Evolutionary conservation across 177 flowering plant genomes (phyloP).

Genomic region (Vitis hybrid): DNA sequence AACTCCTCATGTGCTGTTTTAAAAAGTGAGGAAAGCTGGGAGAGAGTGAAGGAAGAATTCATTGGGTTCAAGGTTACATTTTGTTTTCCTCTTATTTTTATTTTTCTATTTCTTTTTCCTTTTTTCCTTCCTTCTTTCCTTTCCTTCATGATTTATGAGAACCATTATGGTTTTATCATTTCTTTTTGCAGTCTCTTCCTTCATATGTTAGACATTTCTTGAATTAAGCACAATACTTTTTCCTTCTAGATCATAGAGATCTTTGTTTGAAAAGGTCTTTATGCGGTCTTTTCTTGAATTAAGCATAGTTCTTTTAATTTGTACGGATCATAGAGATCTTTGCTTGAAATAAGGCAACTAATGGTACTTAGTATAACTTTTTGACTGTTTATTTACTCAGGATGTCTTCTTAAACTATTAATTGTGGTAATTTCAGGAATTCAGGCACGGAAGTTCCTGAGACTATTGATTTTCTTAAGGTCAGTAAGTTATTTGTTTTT

Average conservation of each 20-base stretch:
- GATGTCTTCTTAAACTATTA: neutral
- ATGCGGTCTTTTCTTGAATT: neutral
- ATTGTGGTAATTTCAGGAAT: constrained; percentile 50
- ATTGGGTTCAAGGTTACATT: too few relatives aligned
- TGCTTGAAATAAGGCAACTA: neutral
- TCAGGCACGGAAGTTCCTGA: constrained; percentile 44
- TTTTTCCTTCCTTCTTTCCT: too few relatives aligned
- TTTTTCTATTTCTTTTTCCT: too few relatives aligned
- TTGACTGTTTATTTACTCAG: neutral
- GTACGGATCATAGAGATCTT: neutral
- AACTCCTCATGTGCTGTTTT: too few relatives aligned
- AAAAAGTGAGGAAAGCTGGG: too few relatives aligned
- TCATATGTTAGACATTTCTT: too few relatives aligned
- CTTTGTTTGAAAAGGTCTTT: too few relatives aligned
- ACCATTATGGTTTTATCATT: too few relatives aligned
- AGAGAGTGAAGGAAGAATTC: too few relatives aligned
- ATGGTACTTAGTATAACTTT: neutral
- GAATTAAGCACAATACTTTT: neutral
- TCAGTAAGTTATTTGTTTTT: constrained; percentile 21
- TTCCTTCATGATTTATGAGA: too few relatives aligned
- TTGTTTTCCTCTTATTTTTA: too few relatives aligned
- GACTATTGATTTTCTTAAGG: constrained; percentile 62
- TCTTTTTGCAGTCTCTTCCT: too few relatives aligned
- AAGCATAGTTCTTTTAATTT: neutral
- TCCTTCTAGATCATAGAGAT: neutral